Conservation (phyloP, 768 basidiomycete species). For the Leccinum broughii region DNA sequence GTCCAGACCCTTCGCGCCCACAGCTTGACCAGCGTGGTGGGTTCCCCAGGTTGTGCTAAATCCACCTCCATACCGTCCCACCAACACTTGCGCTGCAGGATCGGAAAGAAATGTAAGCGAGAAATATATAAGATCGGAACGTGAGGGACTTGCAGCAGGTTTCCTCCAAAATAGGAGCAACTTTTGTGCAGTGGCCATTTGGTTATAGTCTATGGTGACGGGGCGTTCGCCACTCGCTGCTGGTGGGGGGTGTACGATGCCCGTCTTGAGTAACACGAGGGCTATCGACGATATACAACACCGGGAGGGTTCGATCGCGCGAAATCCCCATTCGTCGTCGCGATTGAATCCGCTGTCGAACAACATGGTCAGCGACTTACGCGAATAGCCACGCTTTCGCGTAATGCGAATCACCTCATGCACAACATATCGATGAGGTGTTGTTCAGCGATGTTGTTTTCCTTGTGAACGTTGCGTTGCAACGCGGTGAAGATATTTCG, state of each 20-base stretch:
- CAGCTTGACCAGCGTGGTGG: constrained; percentile 70
- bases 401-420: constrained; percentile 72
- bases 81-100: constrained; percentile 95
- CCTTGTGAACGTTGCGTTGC: constrained; percentile 98
- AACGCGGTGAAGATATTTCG: constrained; percentile 95
- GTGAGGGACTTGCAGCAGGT: constrained; percentile 77
- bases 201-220: constrained; percentile 83
- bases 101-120: not conserved
- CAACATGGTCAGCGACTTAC: constrained; percentile 12
- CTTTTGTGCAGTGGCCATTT: constrained; percentile 98
- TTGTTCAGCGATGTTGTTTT: constrained; percentile 98
- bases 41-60: constrained; percentile 56
- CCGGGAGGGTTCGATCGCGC: constrained; percentile 91
- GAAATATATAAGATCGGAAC: not conserved
- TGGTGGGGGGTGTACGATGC: constrained; percentile 69
- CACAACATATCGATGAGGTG: constrained; percentile 99
- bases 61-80: constrained; percentile 98
- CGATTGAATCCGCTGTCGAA: constrained; percentile 80
- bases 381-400: constrained; percentile 3
- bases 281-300: constrained; percentile 99
- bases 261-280: constrained; percentile 95
- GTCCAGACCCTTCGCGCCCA: constrained; percentile 99
- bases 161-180: constrained; percentile 97
- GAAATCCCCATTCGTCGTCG: constrained; percentile 98
- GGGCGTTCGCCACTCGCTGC: constrained; percentile 58